Evolutionary conservation across 2,329 filamentous ascomycete genomes (phyloP).

Genomic region (Aspergillus neotritici): DNA sequence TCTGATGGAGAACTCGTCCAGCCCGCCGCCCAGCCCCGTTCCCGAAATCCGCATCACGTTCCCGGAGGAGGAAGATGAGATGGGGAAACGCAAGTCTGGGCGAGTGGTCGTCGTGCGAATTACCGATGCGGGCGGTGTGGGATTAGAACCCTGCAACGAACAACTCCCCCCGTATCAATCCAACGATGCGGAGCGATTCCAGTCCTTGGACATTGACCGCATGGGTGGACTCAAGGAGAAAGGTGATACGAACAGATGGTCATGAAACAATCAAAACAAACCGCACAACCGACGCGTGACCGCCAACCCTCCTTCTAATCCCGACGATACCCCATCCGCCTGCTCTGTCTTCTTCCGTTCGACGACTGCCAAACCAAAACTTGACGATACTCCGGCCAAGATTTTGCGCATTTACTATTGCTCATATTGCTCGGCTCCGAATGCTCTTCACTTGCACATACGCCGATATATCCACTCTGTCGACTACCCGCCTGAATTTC

Average conservation of each 20-base stretch:
- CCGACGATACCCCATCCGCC: conserved; percentile 11
- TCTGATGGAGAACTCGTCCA: conserved; percentile 68
- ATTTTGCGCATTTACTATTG: conserved; percentile 16
- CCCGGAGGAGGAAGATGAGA: conserved; percentile 79
- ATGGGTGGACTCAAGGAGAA: conserved; percentile 96
- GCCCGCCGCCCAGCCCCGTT: conserved; percentile 73
- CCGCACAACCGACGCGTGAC: neutral
- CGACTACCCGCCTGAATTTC: conserved; percentile 7
- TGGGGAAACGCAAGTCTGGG: conserved; percentile 73
- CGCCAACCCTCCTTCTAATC: conserved; percentile 1
- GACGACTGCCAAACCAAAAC: conserved; percentile 25
- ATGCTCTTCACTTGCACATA: conserved; percentile 29
- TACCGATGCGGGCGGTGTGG: conserved; percentile 76
- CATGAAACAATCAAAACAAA: conserved; percentile 18
- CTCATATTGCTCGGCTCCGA: conserved; percentile 1
- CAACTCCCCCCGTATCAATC: conserved; percentile 87
- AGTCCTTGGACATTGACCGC: conserved; percentile 88
- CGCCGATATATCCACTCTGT: conserved; percentile 13
- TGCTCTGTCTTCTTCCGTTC: conserved; percentile 14
- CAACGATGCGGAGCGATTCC: conserved; percentile 71
- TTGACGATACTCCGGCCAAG: conserved; percentile 30
- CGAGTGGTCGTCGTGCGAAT: conserved; percentile 88
- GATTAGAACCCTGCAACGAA: conserved; percentile 74
- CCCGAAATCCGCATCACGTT: conserved; percentile 98
- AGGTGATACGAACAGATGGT: conserved; percentile 43